phyloP scores from a whole-genome alignment of 768 basidiomycete species.

The Tylopilus felleus region DNA sequence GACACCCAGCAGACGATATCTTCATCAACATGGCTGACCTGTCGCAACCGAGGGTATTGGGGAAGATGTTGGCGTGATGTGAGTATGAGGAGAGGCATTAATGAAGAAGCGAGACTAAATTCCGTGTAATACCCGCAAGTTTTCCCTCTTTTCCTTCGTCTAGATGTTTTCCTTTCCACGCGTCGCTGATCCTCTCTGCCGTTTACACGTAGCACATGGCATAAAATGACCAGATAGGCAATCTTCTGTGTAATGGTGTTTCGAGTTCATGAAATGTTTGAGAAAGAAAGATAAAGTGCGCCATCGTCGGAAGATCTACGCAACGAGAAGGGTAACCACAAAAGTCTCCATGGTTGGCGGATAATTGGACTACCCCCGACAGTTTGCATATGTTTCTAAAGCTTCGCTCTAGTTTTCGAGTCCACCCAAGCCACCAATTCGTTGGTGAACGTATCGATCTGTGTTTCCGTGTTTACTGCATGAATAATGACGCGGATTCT shows the following conservation, averaged over 20 bases:
- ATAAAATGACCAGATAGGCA: background rate
- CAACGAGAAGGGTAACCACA: background rate
- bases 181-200: background rate
- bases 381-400: no score
- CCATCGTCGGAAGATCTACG: no score
- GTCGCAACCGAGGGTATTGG: slow-evolving; percentile 76
- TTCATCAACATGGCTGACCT: slow-evolving; percentile 93
- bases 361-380: no score
- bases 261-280: background rate
- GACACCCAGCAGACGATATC: slow-evolving; percentile 93
- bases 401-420: background rate
- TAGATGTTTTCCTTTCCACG: background rate
- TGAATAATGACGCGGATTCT: slow-evolving; percentile 16
- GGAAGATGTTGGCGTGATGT: slow-evolving; percentile 24
- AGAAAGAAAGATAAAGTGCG: background rate
- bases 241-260: background rate
- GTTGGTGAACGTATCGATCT: background rate
- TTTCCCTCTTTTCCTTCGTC: background rate
- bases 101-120: slow-evolving; percentile 11
- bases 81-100: background rate
- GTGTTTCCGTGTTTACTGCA: slow-evolving; percentile 12
- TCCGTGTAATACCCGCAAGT: slow-evolving; percentile 17
- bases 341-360: no score
- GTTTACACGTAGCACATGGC: background rate
- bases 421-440: background rate